Conservation (phyloP, 768 basidiomycete species). For the Rhizopogon vinicolor region DNA sequence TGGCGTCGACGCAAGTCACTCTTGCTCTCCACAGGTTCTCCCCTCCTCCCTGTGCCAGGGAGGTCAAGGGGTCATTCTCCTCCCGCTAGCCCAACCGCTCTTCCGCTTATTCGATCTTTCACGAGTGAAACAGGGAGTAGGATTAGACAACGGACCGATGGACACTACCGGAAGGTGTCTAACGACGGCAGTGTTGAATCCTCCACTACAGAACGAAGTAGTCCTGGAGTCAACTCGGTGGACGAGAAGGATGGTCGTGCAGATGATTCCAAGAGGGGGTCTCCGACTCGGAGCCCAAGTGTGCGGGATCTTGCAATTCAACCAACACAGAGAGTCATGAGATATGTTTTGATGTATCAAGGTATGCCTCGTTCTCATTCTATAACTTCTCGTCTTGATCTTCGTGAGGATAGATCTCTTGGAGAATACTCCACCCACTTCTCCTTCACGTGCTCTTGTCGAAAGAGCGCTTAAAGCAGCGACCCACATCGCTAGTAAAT, state of each 20-base stretch:
- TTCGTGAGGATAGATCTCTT: conserved; percentile 39
- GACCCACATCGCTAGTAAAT: conserved; percentile 52
- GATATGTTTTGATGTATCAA: conserved; percentile 58
- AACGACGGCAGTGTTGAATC: background rate
- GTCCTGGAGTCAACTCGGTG: background rate
- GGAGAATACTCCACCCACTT: conserved; percentile 42
- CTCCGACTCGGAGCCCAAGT: conserved; percentile 18
- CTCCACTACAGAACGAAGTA: background rate
- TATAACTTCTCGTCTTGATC: conserved; percentile 2
- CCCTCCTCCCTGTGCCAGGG: conserved; percentile 1
- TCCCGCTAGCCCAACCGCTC: conserved; percentile 4
- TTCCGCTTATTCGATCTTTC: conserved; percentile 9
- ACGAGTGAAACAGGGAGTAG: conserved; percentile 2
- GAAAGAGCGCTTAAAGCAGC: conserved; percentile 57
- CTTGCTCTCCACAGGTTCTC: conserved; percentile 1
- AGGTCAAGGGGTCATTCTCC: conserved; percentile 1
- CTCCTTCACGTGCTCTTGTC: conserved; percentile 46
- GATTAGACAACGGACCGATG: conserved; percentile 4
- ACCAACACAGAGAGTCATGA: conserved; percentile 59
- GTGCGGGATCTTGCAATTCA: conserved; percentile 60
- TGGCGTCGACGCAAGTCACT: conserved; percentile 20
- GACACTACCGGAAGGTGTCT: background rate
- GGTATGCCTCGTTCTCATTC: conserved; percentile 31
- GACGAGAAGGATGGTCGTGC: background rate
- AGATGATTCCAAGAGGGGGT: conserved; percentile 1